Evolutionary conservation across 2,329 filamentous ascomycete genomes (phyloP).

Genomic region (Albifimbria verrucaria): DNA sequence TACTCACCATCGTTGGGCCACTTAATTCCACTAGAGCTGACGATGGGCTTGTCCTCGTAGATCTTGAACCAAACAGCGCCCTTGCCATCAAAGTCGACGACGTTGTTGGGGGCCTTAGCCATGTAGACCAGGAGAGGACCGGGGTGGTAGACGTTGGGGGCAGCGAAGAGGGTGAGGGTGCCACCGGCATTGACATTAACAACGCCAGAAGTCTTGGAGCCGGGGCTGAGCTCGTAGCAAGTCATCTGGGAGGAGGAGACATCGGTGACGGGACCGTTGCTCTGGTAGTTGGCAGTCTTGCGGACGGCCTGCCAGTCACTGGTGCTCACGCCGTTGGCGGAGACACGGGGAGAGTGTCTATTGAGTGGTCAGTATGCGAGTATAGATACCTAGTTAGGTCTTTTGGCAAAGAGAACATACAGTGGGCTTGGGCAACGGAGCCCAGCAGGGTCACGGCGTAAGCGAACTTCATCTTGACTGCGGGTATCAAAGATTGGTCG

Average conservation of each 20-base stretch:
- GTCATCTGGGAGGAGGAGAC: conserved; percentile 44
- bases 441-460: conserved; percentile 1
- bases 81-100: conserved; percentile 34
- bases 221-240: conserved; percentile 44
- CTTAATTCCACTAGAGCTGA: conserved; percentile 30
- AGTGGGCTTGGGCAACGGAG: conserved; percentile 2
- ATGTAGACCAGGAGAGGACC: conserved; percentile 34
- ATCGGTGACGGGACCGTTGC: conserved; percentile 45
- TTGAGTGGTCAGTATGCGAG: no score
- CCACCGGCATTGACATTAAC: conserved; percentile 26
- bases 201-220: conserved; percentile 39
- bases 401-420: neutral
- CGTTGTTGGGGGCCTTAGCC: conserved; percentile 30
- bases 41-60: conserved; percentile 36
- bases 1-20: conserved; percentile 35
- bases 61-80: conserved; percentile 39
- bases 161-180: conserved; percentile 27
- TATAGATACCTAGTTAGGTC: no score
- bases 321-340: conserved; percentile 25
- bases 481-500: neutral
- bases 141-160: conserved; percentile 37
- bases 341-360: conserved; percentile 41
- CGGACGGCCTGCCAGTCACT: conserved; percentile 44
- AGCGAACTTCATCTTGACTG: conserved; percentile 1
- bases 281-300: conserved; percentile 47